A percentile compares a stretch with the other conserved stretches of the same genome.
phyloP scores from a whole-genome alignment of 2,329 filamentous ascomycete genomes.

The Cladosporium sp. region DNA sequence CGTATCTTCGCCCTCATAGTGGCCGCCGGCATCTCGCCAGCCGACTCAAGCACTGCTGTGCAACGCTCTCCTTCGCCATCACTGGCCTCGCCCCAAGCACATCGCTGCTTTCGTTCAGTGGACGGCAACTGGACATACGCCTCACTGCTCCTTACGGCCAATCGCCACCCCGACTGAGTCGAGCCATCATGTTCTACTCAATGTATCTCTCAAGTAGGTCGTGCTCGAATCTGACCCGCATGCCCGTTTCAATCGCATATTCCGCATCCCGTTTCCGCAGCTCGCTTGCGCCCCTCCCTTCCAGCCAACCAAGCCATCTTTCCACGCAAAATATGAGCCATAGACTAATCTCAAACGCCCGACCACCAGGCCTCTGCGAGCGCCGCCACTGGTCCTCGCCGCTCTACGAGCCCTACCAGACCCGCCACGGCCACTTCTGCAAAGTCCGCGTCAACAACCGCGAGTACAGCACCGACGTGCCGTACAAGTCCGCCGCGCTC shows the following conservation, averaged over 20 bases:
- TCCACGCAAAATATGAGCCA: not conserved
- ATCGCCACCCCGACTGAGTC: constrained; percentile 6
- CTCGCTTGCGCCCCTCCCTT: not conserved
- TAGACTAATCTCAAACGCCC: constrained; percentile 3
- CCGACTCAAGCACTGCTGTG: constrained; percentile 22
- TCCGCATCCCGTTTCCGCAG: constrained; percentile 18
- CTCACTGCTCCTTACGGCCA: constrained; percentile 10
- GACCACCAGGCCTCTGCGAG: constrained; percentile 73
- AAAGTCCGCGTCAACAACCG: constrained; percentile 92
- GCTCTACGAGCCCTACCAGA: constrained; percentile 74
- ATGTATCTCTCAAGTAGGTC: constrained; percentile 54
- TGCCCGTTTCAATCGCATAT: constrained; percentile 8
- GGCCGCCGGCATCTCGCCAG: constrained; percentile 10
- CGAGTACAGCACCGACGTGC: constrained; percentile 86
- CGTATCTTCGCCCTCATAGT: constrained; percentile 1
- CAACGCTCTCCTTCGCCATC: constrained; percentile 17
- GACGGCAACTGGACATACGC: constrained; percentile 16
- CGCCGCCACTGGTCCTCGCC: constrained; percentile 92
- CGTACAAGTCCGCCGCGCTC: constrained; percentile 73
- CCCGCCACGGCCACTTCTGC: constrained; percentile 72
- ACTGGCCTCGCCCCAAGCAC: constrained; percentile 19
- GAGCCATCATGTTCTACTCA: constrained; percentile 33
- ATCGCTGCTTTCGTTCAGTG: constrained; percentile 23
- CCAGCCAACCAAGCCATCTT: not conserved
- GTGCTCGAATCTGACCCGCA: constrained; percentile 17